phyloP scores from a whole-genome alignment of 176 grass and related monocot genomes.

The Cenchrus americanus region DNA sequence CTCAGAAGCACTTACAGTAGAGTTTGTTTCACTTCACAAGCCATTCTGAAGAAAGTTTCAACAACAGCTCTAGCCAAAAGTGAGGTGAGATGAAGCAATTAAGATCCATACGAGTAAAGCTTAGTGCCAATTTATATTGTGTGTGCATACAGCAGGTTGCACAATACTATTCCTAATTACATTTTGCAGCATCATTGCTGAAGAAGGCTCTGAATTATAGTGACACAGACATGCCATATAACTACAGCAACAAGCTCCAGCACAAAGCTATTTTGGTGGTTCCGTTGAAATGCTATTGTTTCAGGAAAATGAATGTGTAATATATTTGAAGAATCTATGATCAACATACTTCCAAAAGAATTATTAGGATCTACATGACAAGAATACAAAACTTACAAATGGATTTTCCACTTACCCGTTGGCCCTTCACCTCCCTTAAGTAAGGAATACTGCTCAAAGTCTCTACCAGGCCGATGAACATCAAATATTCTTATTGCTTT shows the following conservation, averaged over 20 bases:
- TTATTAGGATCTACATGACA: not conserved
- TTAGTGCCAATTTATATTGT: not conserved
- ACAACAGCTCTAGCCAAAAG: constrained; percentile 23
- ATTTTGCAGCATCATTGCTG: not conserved
- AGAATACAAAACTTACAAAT: not conserved
- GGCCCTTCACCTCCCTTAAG: constrained; percentile 69
- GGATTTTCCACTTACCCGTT: constrained; percentile 60
- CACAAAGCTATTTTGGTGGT: constrained; percentile 18
- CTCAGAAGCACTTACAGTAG: constrained; percentile 12
- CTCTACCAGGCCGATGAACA: constrained; percentile 91
- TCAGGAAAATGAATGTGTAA: constrained; percentile 6
- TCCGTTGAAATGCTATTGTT: not conserved
- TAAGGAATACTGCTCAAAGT: constrained; percentile 84
- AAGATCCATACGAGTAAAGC: not conserved
- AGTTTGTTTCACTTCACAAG: constrained; percentile 19
- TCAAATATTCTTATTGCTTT: constrained; percentile 94
- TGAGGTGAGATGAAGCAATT: constrained; percentile 32
- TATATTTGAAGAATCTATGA: constrained; percentile 18
- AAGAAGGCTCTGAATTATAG: not conserved
- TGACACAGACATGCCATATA: not conserved
- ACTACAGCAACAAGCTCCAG: not conserved
- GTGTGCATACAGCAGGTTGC: constrained; percentile 11
- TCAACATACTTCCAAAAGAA: not conserved
- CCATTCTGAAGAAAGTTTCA: constrained; percentile 12
- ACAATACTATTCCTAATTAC: not conserved